Conservation (phyloP, 176 grass and related monocot genomes). For the Avena eriantha region DNA sequence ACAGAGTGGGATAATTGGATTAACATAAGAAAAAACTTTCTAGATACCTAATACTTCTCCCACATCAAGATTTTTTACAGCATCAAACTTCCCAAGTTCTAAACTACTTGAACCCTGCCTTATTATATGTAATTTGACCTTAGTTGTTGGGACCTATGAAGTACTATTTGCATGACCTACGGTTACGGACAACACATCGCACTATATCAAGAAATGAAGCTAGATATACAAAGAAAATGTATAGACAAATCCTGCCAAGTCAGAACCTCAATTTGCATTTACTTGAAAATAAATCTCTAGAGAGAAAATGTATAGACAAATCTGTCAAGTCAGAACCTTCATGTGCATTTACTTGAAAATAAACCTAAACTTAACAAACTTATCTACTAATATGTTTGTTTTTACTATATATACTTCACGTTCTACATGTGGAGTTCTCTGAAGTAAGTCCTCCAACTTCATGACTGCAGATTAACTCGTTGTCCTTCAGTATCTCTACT, state of each 20-base stretch:
- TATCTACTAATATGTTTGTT: not conserved
- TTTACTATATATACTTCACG: not conserved
- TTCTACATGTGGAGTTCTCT: not conserved
- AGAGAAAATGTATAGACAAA: slow-evolving; percentile 3
- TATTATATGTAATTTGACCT: not conserved
- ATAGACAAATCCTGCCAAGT: not conserved
- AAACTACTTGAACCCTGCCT: not conserved
- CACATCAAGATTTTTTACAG: slow-evolving; percentile 20
- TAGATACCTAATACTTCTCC: not conserved
- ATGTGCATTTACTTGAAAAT: not conserved
- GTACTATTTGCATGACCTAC: slow-evolving; percentile 5
- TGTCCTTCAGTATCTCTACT: slow-evolving; percentile 61
- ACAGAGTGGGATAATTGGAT: slow-evolving; percentile 14
- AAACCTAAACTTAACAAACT: not conserved
- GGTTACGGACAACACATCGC: slow-evolving; percentile 1
- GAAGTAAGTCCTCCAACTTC: slow-evolving; percentile 26
- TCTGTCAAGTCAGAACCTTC: slow-evolving; percentile 10
- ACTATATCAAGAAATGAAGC: slow-evolving; percentile 7
- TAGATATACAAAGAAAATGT: slow-evolving; percentile 16
- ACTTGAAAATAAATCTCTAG: not conserved
- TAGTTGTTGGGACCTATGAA: not conserved
- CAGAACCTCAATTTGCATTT: slow-evolving; percentile 17
- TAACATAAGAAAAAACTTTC: slow-evolving; percentile 5
- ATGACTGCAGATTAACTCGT: slow-evolving; percentile 69
- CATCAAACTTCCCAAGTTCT: slow-evolving; percentile 8